Evolutionary conservation across 1,284 basidiomycete species (phyloP), one percentile per base, ranked within the genome.

Genomic region (Prillingera fragicola): DNA sequence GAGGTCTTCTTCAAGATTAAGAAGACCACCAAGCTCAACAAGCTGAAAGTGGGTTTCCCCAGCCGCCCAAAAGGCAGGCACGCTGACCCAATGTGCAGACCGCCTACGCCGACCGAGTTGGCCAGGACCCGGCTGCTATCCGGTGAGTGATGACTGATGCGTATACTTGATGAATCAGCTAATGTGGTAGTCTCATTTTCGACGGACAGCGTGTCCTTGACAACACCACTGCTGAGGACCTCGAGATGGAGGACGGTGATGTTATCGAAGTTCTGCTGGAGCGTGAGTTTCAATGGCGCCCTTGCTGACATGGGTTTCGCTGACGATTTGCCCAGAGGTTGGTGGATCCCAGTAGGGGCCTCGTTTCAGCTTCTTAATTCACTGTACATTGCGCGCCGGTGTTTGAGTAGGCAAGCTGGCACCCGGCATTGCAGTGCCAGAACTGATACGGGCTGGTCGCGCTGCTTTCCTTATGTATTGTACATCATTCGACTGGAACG

Each of bases 1-100:
- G 90, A 96, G 69, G 88, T 95, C 33, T 95, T 89, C 74, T 96
- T 96, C 80, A 96, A 96, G 79, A 95, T 96, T 74, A 95, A 95
- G 77, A 82, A 85, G 60, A 88, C 81, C 65, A 95, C 91, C 37
- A 91, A 87, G 77, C 74, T 95, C 53, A 87, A 83, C 76, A 96
- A 96, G 77, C 80, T 96, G 21, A 71, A 70, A 61, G 69, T 69
- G 48, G 21, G 59, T 51, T 38, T 1, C 25, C 17, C 10, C 18
- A 4, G 3, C n/a, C n/a, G n/a, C n/a, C n/a, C n/a, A n/a, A n/a
- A n/a, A n/a, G n/a, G n/a, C n/a, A n/a, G n/a, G n/a, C n/a, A 23
- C 13, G 44, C 50, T 57, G 17, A 59, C 42, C 5, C 15, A n/a
- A n/a, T 25, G 25, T 5, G 1, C 83, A 92, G 74, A 83, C 80